Conservation (phyloP, 2,329 filamentous ascomycete genomes). For the Monosporascus sp. region DNA sequence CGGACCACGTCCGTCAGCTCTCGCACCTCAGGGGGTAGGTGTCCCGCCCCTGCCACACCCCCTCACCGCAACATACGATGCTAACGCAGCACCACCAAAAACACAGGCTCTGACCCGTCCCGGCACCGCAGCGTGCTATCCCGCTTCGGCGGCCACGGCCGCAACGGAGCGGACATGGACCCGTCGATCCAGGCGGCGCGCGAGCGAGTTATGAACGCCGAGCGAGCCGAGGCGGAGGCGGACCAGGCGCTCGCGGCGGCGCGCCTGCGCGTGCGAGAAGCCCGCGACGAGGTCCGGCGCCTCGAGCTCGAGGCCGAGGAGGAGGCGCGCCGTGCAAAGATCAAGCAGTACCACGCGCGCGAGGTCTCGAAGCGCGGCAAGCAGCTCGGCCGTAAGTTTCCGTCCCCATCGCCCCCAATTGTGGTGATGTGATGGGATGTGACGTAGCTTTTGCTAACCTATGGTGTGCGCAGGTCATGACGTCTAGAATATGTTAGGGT, state of each 20-base stretch:
- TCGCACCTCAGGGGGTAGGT: conserved; percentile 13
- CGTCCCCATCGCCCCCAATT: not conserved
- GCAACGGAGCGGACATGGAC: conserved; percentile 47
- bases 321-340: conserved; percentile 58
- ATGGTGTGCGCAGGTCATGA: too few species aligned
- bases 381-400: conserved; percentile 58
- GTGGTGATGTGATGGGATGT: not conserved
- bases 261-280: conserved; percentile 53
- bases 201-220: conserved; percentile 56
- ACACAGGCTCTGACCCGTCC: conserved; percentile 12
- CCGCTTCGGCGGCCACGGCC: conserved; percentile 37
- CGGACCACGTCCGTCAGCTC: conserved; percentile 16
- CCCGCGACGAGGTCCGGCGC: conserved; percentile 55
- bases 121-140: conserved; percentile 35
- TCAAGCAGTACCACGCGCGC: conserved; percentile 61
- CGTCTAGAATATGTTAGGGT: too few species aligned
- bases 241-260: conserved; percentile 58
- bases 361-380: conserved; percentile 64
- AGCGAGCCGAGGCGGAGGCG: conserved; percentile 59
- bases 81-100: conserved; percentile 1
- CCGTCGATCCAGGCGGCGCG: conserved; percentile 56
- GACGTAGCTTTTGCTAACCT: too few species aligned
- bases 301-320: conserved; percentile 62
- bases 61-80: not conserved
- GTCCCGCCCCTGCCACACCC: not conserved